These are phyloP conservation scores for Acacia pycnantha DNA, from an alignment of 331 rosid genomes.

Conservation along the genomic window DNA sequence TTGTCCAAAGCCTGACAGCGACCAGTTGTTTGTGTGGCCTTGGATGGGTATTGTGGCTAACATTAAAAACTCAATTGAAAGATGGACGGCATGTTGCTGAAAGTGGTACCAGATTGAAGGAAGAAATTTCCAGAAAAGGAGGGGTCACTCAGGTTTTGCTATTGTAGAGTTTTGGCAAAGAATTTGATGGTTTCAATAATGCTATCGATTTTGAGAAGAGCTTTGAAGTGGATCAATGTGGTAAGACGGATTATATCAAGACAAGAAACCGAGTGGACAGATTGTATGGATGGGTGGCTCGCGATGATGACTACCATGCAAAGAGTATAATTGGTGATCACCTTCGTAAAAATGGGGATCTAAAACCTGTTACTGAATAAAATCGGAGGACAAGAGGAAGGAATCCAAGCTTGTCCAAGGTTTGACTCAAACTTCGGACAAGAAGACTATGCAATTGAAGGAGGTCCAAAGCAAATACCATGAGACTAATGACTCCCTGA, in stretches of 20 bases:
- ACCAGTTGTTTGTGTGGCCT: slow-evolving; percentile 68
- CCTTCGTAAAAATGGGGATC: slow-evolving; percentile 61
- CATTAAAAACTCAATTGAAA: slow-evolving; percentile 47
- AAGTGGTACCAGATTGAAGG: slow-evolving; percentile 62
- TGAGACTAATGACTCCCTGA: slow-evolving; percentile 36
- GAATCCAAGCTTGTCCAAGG: slow-evolving; percentile 42
- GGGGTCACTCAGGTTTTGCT: slow-evolving; percentile 76
- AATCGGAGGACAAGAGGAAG: slow-evolving; percentile 68
- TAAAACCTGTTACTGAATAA: slow-evolving; percentile 71
- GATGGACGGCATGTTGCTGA: slow-evolving; percentile 57
- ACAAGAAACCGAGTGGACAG: slow-evolving; percentile 36
- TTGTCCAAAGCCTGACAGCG: not conserved
- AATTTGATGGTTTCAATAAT: slow-evolving; percentile 74
- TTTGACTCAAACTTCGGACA: slow-evolving; percentile 38
- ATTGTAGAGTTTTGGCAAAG: slow-evolving; percentile 57
- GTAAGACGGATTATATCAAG: slow-evolving; percentile 52
- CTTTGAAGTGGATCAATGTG: slow-evolving; percentile 46
- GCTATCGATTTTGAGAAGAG: slow-evolving; percentile 69
- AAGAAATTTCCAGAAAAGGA: slow-evolving; percentile 52
- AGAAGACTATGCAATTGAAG: slow-evolving; percentile 32
- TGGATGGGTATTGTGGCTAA: slow-evolving; percentile 80
- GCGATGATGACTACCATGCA: slow-evolving; percentile 54
- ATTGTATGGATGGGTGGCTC: slow-evolving; percentile 85
- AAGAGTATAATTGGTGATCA: slow-evolving; percentile 44
- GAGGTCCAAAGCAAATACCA: slow-evolving; percentile 36